These are phyloP conservation scores for Polygonum maritimum DNA, from an alignment of 148 eudicot species.

Conservation along the genomic window DNA sequence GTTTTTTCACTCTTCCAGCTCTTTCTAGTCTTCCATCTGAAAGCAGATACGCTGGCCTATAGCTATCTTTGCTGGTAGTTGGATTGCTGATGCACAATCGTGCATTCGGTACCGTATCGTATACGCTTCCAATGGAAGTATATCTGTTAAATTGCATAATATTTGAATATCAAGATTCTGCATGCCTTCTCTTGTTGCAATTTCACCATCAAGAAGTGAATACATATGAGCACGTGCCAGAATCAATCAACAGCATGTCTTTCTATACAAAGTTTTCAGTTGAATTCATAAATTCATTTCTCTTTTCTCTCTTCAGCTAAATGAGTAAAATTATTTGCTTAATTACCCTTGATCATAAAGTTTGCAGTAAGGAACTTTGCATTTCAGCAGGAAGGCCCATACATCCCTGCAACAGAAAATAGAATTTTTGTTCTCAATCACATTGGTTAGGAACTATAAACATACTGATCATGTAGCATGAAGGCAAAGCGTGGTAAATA, in stretches of 20 bases:
- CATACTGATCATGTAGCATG: neutral
- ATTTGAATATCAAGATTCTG: neutral
- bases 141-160: constrained; percentile 35
- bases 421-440: neutral
- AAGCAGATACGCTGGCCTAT: constrained; percentile 79
- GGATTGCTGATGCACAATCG: constrained; percentile 37
- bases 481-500: neutral
- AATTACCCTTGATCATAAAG: constrained; percentile 96
- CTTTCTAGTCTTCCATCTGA: constrained; percentile 93
- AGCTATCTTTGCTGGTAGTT: constrained; percentile 38
- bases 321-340: neutral
- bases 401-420: constrained; percentile 60
- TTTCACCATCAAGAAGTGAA: neutral
- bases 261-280: neutral
- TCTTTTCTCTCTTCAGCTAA: neutral
- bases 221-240: neutral
- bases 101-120: constrained; percentile 88
- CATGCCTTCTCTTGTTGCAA: neutral
- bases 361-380: constrained; percentile 91
- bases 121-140: constrained; percentile 89
- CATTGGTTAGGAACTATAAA: neutral
- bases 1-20: constrained; percentile 81
- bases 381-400: constrained; percentile 84
- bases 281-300: neutral
- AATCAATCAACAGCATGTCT: neutral